These are phyloP conservation scores for Starmerella asiatica DNA, from an alignment of 805 yeast species.

Conservation along the genomic window DNA sequence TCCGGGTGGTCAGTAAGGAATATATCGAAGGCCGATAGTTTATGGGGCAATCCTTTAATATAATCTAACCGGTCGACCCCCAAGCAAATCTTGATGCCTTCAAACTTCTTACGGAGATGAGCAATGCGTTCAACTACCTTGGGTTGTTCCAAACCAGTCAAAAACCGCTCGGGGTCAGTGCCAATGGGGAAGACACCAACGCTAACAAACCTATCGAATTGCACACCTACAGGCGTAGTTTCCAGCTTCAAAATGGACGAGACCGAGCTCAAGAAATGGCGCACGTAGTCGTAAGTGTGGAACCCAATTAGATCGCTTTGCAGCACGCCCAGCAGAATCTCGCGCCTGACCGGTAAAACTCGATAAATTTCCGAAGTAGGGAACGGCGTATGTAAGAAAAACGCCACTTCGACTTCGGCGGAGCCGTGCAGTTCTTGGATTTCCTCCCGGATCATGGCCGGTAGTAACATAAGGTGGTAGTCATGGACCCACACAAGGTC, in stretches of 20 bases:
- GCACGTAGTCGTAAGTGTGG: slow-evolving; percentile 97
- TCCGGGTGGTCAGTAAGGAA: slow-evolving; percentile 88
- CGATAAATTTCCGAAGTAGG: slow-evolving; percentile 95
- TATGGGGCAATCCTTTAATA: slow-evolving; percentile 96
- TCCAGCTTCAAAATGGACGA: slow-evolving; percentile 68
- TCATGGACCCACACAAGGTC: slow-evolving; percentile 97
- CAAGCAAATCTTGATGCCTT: slow-evolving; percentile 71
- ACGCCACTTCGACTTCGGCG: slow-evolving; percentile 64
- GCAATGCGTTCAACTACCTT: slow-evolving; percentile 53
- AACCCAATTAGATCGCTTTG: slow-evolving; percentile 92
- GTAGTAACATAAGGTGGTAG: slow-evolving; percentile 89
- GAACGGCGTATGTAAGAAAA: slow-evolving; percentile 94
- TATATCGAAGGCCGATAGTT: slow-evolving; percentile 88
- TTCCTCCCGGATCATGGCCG: slow-evolving; percentile 65
- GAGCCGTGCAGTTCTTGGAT: slow-evolving; percentile 31
- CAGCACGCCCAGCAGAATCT: slow-evolving; percentile 79
- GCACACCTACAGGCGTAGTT: slow-evolving; percentile 84
- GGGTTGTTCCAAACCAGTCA: slow-evolving; percentile 56
- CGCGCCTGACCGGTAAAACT: slow-evolving; percentile 87
- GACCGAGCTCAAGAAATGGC: slow-evolving; percentile 87
- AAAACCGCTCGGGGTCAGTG: slow-evolving; percentile 84
- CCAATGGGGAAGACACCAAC: slow-evolving; percentile 99
- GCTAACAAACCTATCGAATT: slow-evolving; percentile 61
- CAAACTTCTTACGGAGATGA: slow-evolving; percentile 51
- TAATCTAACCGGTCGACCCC: slow-evolving; percentile 96